Base-by-base conservation (phyloP, 208 protist genomes). In the Herpetomonas samuelpessoai region DNA sequence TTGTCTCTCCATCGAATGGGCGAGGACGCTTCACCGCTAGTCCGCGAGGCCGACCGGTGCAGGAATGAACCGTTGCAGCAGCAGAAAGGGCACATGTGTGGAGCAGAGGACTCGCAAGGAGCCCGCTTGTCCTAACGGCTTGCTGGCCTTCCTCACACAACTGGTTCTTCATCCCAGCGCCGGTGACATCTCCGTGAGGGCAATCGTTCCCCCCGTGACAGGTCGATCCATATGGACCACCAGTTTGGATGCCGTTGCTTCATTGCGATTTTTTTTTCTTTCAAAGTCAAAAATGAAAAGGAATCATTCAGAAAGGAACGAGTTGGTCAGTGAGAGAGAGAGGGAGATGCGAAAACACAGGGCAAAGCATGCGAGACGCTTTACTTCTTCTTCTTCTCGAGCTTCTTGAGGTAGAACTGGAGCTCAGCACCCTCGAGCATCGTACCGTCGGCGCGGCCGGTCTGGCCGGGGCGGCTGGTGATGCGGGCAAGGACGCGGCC, bases 381-480 rank as follows among this genome's bases (percentile, higher is more conserved):
- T 57, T 89, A 83, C 78, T 90, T 91, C 91, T 99, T 99, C 92
- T 99, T 99, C 87, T 98, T 97, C 62, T 95, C 79, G 57, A 99
- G 84, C 83, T 98, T 99, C 83, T 96, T 97, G 62, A 93, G 57
- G 95, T 99, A 99, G 98, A 99, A 99, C 65, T 98, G 90, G 29
- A 99, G 91, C 86, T 99, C 99, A 27, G 97, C 89, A 65, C 98
- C 99, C 86, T 99, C 99, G 28, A 99, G 94, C 74, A 99, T 85
- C 76, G 98, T 98, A 69, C 99, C 99, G 73, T 99, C 98, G 74
- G 86, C 88, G 60, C 95, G 88, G 61, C 98, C 99, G 65, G 81
- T 91, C 91, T 99, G 99, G 49, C 99, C 99, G 19, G 99, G 99
- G 71, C 99, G 91, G 66, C 97, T 99, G 27, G 98, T 89, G 68